Evolutionary conservation across 495 filamentous ascomycete genomes (phyloP).

Genomic region (Cercophora samala): DNA sequence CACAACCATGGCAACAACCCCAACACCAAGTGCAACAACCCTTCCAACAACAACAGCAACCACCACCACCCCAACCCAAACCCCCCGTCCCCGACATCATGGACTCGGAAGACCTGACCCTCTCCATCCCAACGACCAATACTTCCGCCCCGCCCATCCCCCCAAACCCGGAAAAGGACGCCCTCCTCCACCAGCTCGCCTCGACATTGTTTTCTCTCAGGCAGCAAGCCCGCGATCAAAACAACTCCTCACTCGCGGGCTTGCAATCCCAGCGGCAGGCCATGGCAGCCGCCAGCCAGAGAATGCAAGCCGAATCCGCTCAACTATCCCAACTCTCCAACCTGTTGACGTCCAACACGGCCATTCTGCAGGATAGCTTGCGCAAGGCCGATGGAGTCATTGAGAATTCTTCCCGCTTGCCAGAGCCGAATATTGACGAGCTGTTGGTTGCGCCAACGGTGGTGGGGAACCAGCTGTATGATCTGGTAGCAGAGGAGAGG

Average conservation of each 20-base stretch:
- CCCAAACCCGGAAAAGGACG: conserved; percentile 94
- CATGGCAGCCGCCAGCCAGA: conserved; percentile 61
- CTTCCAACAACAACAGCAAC: not conserved
- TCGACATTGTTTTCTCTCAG: conserved; percentile 63
- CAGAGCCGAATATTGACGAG: conserved; percentile 67
- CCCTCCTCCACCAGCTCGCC: conserved; percentile 74
- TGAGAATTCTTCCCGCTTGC: conserved; percentile 53
- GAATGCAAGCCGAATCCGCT: conserved; percentile 67
- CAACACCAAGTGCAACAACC: not conserved
- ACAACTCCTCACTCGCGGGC: conserved; percentile 65
- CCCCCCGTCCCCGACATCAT: conserved; percentile 63
- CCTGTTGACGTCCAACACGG: conserved; percentile 71
- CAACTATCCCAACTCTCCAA: conserved; percentile 64
- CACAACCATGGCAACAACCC: not conserved
- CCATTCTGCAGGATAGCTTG: conserved; percentile 71
- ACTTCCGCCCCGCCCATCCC: conserved; percentile 68
- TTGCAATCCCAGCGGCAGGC: conserved; percentile 77
- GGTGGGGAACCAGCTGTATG: conserved; percentile 5
- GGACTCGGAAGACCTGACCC: conserved; percentile 57
- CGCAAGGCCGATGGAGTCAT: conserved; percentile 78
- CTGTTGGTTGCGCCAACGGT: conserved; percentile 86
- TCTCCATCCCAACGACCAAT: conserved; percentile 59
- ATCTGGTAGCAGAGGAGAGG: conserved; percentile 65
- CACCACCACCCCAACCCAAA: conserved; percentile 37
- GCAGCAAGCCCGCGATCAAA: conserved; percentile 59